A percentile compares a stretch with the other conserved stretches of the same genome.
phyloP scores from a whole-genome alignment of 2,329 filamentous ascomycete species.

The Ceratocystis colombiana region DNA sequence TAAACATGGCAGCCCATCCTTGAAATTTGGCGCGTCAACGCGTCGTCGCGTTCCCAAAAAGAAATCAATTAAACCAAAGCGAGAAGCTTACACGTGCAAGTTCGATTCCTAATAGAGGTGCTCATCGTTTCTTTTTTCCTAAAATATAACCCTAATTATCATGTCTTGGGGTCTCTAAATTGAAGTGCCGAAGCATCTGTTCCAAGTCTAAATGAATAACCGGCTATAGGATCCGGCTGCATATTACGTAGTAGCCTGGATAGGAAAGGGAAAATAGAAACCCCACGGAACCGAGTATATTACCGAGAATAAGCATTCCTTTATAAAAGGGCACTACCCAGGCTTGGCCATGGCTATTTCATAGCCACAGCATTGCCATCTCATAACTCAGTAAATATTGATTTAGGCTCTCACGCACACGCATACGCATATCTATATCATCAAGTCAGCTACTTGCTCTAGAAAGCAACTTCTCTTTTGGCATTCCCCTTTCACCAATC shows the following conservation, averaged over 20 bases:
- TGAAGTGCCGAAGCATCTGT: neutral
- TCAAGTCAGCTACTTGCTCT: neutral
- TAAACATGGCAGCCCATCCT: neutral
- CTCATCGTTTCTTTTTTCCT: neutral
- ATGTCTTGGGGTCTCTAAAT: constrained; percentile 3
- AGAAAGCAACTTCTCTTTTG: neutral
- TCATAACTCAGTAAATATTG: neutral
- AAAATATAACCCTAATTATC: neutral
- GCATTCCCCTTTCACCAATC: neutral
- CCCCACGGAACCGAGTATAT: constrained; percentile 8
- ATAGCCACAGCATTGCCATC: neutral
- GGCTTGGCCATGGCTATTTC: neutral
- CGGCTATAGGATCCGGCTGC: neutral
- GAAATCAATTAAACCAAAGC: constrained; percentile 22
- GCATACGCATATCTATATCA: too few relatives aligned
- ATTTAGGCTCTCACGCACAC: neutral
- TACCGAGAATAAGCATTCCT: constrained; percentile 2
- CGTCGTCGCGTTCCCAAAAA: neutral
- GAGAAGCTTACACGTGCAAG: constrained; percentile 7
- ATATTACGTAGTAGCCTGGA: too few relatives aligned
- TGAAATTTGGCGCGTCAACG: neutral
- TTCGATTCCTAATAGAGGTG: constrained; percentile 11
- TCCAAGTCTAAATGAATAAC: constrained; percentile 7
- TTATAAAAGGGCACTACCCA: neutral
- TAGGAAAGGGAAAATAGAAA: constrained; percentile 7